phyloP scores from a whole-genome alignment of 1,284 basidiomycete genomes.

The Sporisorium sorghi region DNA sequence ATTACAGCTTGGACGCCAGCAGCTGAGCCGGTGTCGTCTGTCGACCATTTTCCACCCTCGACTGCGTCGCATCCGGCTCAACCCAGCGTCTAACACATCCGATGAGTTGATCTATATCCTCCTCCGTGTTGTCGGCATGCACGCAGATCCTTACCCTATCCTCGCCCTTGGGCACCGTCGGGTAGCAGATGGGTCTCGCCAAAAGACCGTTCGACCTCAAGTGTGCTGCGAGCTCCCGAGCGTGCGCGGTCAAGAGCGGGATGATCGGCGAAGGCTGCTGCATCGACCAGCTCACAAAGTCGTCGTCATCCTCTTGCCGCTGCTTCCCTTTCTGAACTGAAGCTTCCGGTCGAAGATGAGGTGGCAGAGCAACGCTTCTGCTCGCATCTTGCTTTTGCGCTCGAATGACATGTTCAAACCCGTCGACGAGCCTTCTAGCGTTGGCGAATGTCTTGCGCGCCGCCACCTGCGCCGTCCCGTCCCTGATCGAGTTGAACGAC shows the following conservation, averaged over 20 bases:
- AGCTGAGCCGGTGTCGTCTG: not conserved
- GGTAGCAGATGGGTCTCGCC: conserved; percentile 79
- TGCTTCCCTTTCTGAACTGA: not conserved
- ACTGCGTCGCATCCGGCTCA: not conserved
- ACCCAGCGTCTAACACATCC: conserved; percentile 30
- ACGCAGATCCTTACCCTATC: conserved; percentile 87
- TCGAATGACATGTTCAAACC: conserved; percentile 24
- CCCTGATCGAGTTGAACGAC: conserved; percentile 81
- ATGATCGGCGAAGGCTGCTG: conserved; percentile 77
- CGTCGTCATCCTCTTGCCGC: conserved; percentile 9
- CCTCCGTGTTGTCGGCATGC: conserved; percentile 78
- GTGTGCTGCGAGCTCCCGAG: conserved; percentile 78
- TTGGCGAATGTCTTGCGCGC: conserved; percentile 22
- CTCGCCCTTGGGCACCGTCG: conserved; percentile 82
- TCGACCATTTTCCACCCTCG: not conserved
- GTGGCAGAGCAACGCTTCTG: conserved; percentile 23
- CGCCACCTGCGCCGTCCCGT: conserved; percentile 75
- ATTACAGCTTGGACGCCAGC: conserved; percentile 37
- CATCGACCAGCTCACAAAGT: conserved; percentile 32
- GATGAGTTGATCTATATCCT: conserved; percentile 74
- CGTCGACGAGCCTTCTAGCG: conserved; percentile 11
- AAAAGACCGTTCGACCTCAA: conserved; percentile 76
- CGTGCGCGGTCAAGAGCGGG: conserved; percentile 81
- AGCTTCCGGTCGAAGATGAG: conserved; percentile 18
- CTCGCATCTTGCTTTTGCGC: not conserved